These are phyloP conservation scores for Fusarium denticulatum DNA, from an alignment of 2,329 filamentous ascomycete species.

Conservation along the genomic window DNA sequence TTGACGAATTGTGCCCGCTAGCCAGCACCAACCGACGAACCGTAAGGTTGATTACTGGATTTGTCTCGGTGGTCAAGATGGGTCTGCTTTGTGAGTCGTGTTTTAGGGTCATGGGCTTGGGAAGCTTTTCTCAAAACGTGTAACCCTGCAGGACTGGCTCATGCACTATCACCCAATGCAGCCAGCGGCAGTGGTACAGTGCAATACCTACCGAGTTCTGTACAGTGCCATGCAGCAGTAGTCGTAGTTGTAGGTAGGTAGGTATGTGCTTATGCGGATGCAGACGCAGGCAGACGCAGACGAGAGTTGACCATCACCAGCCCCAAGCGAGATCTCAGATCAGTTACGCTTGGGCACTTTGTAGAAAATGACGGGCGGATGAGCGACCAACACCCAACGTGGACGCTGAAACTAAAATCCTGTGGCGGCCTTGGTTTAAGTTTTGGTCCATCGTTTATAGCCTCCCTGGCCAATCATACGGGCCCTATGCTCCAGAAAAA, in stretches of 20 bases:
- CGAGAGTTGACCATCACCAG: conserved; percentile 35
- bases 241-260: not conserved
- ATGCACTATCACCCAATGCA: conserved; percentile 36
- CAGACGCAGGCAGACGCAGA: conserved; percentile 23
- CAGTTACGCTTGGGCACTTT: conserved; percentile 24
- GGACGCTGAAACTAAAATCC: conserved; percentile 30
- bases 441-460: conserved; percentile 19
- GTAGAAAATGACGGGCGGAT: conserved; percentile 37
- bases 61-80: conserved; percentile 25
- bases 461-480: conserved; percentile 4
- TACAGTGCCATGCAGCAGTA: not conserved
- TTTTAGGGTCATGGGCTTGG: conserved; percentile 25
- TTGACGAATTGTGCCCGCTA: conserved; percentile 21
- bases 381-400: conserved; percentile 1
- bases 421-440: conserved; percentile 4
- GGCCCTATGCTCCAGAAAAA: not conserved
- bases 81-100: conserved; percentile 15
- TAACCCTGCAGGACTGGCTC: conserved; percentile 39
- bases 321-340: conserved; percentile 42
- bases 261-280: not conserved
- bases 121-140: conserved; percentile 38
- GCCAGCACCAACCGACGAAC: conserved; percentile 7
- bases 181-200: conserved; percentile 9
- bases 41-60: conserved; percentile 18
- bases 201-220: not conserved